These are phyloP conservation scores for Ganoderma boninense DNA, from an alignment of 1,284 basidiomycete genomes.

Conservation along the genomic window DNA sequence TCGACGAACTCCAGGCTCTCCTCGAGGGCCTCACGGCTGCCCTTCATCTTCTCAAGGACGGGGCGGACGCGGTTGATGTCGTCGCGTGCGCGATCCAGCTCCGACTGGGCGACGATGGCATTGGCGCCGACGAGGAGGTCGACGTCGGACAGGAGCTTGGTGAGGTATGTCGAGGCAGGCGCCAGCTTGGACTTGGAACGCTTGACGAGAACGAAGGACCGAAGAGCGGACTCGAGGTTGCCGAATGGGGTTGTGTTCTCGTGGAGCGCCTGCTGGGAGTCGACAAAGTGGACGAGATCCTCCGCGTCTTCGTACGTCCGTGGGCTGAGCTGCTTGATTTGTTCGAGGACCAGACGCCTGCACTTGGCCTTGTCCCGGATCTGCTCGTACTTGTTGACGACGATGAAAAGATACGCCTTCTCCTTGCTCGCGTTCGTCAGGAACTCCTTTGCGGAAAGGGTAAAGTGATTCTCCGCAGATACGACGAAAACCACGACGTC, in stretches of 20 bases:
- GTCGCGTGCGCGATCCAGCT: conserved; percentile 79
- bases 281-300: conserved; percentile 98
- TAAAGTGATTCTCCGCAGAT: conserved; percentile 99
- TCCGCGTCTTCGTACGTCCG: conserved; percentile 91
- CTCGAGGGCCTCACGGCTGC: conserved; percentile 78
- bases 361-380: conserved; percentile 98
- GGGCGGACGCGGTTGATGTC: conserved; percentile 82
- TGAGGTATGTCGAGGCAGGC: conserved; percentile 94
- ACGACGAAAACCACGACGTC: conserved; percentile 99
- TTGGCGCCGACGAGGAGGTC: conserved; percentile 91
- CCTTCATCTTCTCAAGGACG: conserved; percentile 88
- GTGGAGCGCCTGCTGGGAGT: conserved; percentile 79
- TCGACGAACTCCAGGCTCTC: conserved; percentile 83
- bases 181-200: conserved; percentile 95
- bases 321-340: conserved; percentile 94
- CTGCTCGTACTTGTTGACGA: conserved; percentile 98
- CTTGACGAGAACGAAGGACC: conserved; percentile 96
- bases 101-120: conserved; percentile 82
- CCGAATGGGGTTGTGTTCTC: conserved; percentile 79
- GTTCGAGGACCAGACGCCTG: conserved; percentile 88
- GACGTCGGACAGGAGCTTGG: conserved; percentile 89
- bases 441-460: conserved; percentile 95
- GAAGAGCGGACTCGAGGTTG: conserved; percentile 90
- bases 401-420: conserved; percentile 98
- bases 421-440: conserved; percentile 93